Base-by-base conservation (phyloP, 352 stramenopile genomes). In the Pythium utonaiense region DNA sequence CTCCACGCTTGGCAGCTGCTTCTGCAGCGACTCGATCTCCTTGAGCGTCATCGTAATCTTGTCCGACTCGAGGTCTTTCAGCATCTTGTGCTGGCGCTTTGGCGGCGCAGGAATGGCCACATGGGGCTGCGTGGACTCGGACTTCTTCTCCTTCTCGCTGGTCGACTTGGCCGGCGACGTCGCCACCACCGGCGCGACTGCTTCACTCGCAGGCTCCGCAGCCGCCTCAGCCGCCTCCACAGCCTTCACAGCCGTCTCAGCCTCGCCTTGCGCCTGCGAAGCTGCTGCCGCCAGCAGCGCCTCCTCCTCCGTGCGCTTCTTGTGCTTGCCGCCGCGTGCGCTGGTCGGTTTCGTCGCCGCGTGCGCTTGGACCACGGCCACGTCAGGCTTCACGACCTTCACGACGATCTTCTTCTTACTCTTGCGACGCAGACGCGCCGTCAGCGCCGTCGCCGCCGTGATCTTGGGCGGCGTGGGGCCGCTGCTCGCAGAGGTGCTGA, bases 31-130 rank as follows among this genome's bases (percentile, higher is more conserved):
- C 53, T 77, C 70, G 59, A 92, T 92, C 60, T 92, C 77, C 54
- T 90, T 64, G 51, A 92, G 62, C 31, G 80, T 92, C 58, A 76
- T 71, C 22, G 77, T 89, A 62, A 92, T 90, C 58, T 87, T 88
- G 30, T 88, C 75, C 1, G 71, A 77, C 47, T 73, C 67, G 1
- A 71, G 28, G 25, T 83, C 64, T 38, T 82, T 71, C 31, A 84
- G 28, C 48, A 73, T 50, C 44, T 62, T 63, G 30, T 51, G 53
- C 33, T 53, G 41, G 2, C n/a, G 30, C 51, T 62, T 64, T 9
- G 33, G 27, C 34, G 49, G 31, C 8, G 27, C 55, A 16, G 62
- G 48, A 25, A 27, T 50, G 14, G 54, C 5, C 2, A 24, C 25
- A 24, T 45, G 48, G 4, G 19, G 50, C 21, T 34, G 40, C 17